Evolutionary conservation across 306 rosid species (phyloP).

Genomic region (Prunus persica): Prunus_persica_NCBIv2 NC_034011.1:21475501-21476000

Average conservation of each 20-base stretch:
- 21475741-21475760: constrained; percentile 67
- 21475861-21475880: not conserved
- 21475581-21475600: constrained; percentile 8
- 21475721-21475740: constrained; percentile 66
- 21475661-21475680: constrained; percentile 47
- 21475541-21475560: not conserved
- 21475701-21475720: constrained; percentile 36
- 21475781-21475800: constrained; percentile 65
- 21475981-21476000: constrained; percentile 53
- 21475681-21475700: constrained; percentile 35
- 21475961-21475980: constrained; percentile 94
- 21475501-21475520: constrained; percentile 8
- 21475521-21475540: constrained; percentile 2
- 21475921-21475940: constrained; percentile 16
- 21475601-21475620: constrained; percentile 1
- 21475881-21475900: not conserved
- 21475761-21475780: constrained; percentile 86
- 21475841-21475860: constrained; percentile 5
- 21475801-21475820: constrained; percentile 95
- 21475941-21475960: constrained; percentile 76
- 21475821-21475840: constrained; percentile 65
- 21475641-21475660: constrained; percentile 25
- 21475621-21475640: constrained; percentile 18
- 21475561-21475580: constrained; percentile 4
- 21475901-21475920: not conserved